Base-by-base conservation (phyloP, 345 rosid genomes). In the Mercurialis annua region DNA sequence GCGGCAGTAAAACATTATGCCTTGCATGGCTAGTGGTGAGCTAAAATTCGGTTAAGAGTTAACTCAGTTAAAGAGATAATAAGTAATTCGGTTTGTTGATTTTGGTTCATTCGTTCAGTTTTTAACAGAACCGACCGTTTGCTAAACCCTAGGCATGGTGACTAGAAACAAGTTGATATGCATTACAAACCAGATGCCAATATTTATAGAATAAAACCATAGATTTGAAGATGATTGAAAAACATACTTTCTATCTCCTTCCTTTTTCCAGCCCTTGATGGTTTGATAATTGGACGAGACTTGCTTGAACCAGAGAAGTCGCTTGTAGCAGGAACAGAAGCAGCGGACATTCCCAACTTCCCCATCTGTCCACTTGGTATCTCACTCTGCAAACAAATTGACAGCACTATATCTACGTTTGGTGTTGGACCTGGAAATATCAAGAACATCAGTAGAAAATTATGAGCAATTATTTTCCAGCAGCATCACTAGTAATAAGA, bases 331-430 rank as follows among this genome's bases (percentile, higher is more conserved):
- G 82, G 82, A 80, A 81, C 84, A 76, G 80, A 76, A 71, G 81
- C 78, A 73, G 77, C 68, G 20, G 67, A 26, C 42, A 74, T 75
- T 43, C 70, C 79, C 18, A 78, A 62, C 72, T 85, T 90, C 30
- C 81, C 84, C 49, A 57, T 42, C 72, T 76, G 83, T 49, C 59
- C 81, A 24, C 68, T 71, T 11, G 87, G 87, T 54, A 86, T 58
- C 74, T 86, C 87, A 62, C 87, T 89, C 81, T 93, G 94, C 82
- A 93, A 75, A 78, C 96, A 90, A 66, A 93, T 87, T 18, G 97
- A 93, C 62, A 93, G 66, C 33, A 93, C 86, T 47, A 93, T 77
- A 76, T 90, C 97, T 60, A 84, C 94, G 51, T 85, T 84, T 46
- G 96, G 96, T 24, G 78, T 69, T 42, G 97, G 96, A 78, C 97